Base-by-base conservation (phyloP, 108 stramenopile species). In the Craspedostauros australis region DNA sequence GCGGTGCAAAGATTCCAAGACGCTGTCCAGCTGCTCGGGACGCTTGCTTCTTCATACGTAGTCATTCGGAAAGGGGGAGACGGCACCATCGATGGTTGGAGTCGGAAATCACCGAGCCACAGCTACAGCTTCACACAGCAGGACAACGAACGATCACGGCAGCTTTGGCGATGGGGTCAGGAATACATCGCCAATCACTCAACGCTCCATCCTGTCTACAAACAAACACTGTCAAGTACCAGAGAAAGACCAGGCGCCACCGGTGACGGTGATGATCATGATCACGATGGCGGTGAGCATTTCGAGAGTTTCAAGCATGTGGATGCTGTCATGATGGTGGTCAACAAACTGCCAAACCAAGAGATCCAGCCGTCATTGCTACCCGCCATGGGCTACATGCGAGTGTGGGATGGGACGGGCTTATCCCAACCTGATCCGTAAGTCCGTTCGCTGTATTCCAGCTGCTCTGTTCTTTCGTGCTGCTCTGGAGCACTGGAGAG, bases 321-420 rank as follows among this genome's bases (percentile, higher is more conserved):
- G 26, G 91, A 93, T 54, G 50, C 86, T 16, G 82, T 72, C 8
- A 82, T 77, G 20, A 72, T 82, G 50, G 82, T 93, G 1, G 66
- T 55, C 72, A 68, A 0, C 62, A 28, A 19, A 48, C 60, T 20
- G 27, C 29, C 11, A 27, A 50, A 16, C 21, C 21, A 7, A 18
- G 25, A 40, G 26, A 19, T 27, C 28, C 19, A 4, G 46, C 15
- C 11, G 28, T 52, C 26, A 23, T 19, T 15, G 26, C 15, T 36
- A 43, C 47, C 5, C 70, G 79, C 1, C 34, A 37, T 42, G 90
- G 83, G 25, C 82, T 75, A 39, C 60, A n/a, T 93, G 47, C 75
- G 91, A 24, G 63, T 93, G 18, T 93, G 91, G 91, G 91, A 93
- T 70, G 91, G 91, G 29, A 82, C 91, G 5, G 91, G 91, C 30